Evolutionary conservation across 2,329 filamentous ascomycete species (phyloP).

Genomic region (Furcasterigmium sp.): DNA sequence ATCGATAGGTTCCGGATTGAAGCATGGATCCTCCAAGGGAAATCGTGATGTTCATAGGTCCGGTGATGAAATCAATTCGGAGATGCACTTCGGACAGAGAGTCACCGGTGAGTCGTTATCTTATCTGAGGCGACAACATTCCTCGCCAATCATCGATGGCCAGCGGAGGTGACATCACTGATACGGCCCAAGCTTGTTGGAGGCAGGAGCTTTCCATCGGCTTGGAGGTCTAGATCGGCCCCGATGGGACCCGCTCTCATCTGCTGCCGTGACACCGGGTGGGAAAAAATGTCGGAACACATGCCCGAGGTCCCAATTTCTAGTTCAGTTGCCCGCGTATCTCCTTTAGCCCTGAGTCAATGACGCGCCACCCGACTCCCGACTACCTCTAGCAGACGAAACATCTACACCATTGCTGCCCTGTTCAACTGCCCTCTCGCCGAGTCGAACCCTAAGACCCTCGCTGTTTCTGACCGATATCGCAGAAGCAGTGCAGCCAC

Average conservation of each 20-base stretch:
- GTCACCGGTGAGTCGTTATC: not conserved
- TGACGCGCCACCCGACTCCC: constrained; percentile 2
- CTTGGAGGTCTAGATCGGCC: not conserved
- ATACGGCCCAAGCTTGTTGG: too few species aligned
- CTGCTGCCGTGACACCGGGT: not conserved
- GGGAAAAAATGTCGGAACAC: not conserved
- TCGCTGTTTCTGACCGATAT: not conserved
- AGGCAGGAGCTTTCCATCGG: not conserved
- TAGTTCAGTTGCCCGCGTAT: not conserved
- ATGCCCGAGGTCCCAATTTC: not conserved
- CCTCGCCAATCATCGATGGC: not conserved
- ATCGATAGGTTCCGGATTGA: too few species aligned
- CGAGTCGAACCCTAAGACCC: not conserved
- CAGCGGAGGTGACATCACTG: not conserved
- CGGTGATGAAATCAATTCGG: not conserved
- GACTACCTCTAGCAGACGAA: not conserved
- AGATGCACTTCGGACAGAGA: not conserved
- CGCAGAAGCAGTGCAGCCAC: too few species aligned
- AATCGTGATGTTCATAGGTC: too few species aligned
- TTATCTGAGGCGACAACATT: too few species aligned
- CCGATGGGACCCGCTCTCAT: not conserved
- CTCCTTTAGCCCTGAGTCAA: constrained; percentile 1
- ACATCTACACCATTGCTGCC: not conserved
- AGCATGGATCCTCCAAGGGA: too few species aligned
- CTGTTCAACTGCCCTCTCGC: not conserved